Percentiles rank a stretch among this genome's conserved stretches.
Evolutionary conservation across 768 basidiomycete species (phyloP).

Genomic region (Tricholoma sp.): DNA sequence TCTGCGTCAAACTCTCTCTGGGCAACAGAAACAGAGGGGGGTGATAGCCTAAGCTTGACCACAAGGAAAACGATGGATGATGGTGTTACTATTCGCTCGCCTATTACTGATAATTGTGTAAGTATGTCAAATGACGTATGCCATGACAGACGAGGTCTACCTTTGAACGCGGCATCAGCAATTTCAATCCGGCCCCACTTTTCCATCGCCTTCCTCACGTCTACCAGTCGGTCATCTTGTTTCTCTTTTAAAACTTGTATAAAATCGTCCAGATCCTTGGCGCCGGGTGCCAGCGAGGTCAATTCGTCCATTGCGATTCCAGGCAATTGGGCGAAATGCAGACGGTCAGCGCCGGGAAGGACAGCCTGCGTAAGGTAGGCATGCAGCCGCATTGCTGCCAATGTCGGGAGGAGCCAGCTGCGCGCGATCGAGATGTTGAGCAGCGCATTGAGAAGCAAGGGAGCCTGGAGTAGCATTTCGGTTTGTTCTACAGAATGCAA

Average conservation of each 20-base stretch:
- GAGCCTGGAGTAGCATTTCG: slow-evolving; percentile 63
- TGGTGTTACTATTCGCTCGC: slow-evolving; percentile 83
- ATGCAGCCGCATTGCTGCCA: slow-evolving; percentile 77
- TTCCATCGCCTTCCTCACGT: slow-evolving; percentile 60
- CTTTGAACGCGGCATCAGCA: slow-evolving; percentile 81
- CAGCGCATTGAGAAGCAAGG: slow-evolving; percentile 70
- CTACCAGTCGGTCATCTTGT: slow-evolving; percentile 40
- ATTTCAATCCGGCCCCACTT: slow-evolving; percentile 76
- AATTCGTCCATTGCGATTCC: slow-evolving; percentile 54
- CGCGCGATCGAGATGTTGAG: slow-evolving; percentile 80
- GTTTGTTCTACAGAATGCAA: slow-evolving; percentile 55
- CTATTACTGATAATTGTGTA: slow-evolving; percentile 57
- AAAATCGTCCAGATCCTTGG: slow-evolving; percentile 40
- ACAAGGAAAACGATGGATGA: slow-evolving; percentile 84
- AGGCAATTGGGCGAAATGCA: slow-evolving; percentile 72
- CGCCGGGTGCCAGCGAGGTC: slow-evolving; percentile 27
- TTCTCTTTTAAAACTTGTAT: slow-evolving; percentile 46
- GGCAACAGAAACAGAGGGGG: slow-evolving; percentile 36
- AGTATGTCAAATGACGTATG: neutral
- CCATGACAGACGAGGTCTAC: slow-evolving; percentile 32
- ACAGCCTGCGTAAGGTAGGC: slow-evolving; percentile 83
- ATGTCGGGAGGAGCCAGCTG: slow-evolving; percentile 81
- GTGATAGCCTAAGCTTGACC: slow-evolving; percentile 73
- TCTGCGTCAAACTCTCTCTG: slow-evolving; percentile 41
- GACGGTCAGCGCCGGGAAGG: slow-evolving; percentile 45